A percentile compares a stretch with the other conserved stretches of the same genome.
Evolutionary conservation across 768 basidiomycete species (phyloP).

Genomic region (Auricularia auricula-judae): DNA sequence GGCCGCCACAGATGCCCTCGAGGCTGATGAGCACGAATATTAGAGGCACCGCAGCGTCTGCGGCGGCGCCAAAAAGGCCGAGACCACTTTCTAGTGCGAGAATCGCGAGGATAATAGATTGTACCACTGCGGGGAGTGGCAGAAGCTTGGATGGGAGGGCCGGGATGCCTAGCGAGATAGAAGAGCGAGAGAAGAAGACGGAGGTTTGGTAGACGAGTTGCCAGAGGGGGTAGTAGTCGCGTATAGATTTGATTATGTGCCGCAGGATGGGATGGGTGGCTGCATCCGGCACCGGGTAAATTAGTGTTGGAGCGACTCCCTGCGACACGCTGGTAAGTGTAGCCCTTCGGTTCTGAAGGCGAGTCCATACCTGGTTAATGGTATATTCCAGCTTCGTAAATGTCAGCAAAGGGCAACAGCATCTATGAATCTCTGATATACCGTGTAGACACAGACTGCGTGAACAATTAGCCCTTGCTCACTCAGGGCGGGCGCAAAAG

Average conservation of each 20-base stretch:
- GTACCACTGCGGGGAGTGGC: conserved; percentile 64
- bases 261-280: conserved; percentile 52
- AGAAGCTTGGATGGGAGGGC: conserved; percentile 62
- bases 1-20: conserved; percentile 88
- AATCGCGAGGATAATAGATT: conserved; percentile 52
- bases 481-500: background rate
- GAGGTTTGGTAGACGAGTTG: conserved; percentile 86
- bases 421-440: conserved; percentile 13
- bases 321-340: conserved; percentile 17
- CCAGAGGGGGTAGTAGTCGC: conserved; percentile 95
- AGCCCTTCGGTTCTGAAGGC: background rate
- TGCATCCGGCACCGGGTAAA: conserved; percentile 72
- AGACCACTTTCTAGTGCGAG: conserved; percentile 58
- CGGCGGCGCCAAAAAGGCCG: conserved; percentile 45
- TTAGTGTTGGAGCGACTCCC: conserved; percentile 82
- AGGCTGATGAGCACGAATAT: conserved; percentile 72
- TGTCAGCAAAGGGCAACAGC: no score
- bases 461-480: background rate
- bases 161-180: conserved; percentile 75
- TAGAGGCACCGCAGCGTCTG: conserved; percentile 36
- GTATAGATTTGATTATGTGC: conserved; percentile 67
- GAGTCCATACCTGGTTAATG: conserved; percentile 60
- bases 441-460: conserved; percentile 51
- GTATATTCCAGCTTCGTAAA: conserved; percentile 72
- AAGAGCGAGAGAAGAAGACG: conserved; percentile 88